Percentiles rank a stretch among this genome's conserved stretches.
These are phyloP conservation scores for Pseudisothecium myosuroides DNA, from an alignment of 225 moss, liverwort and hornwort species.

Conservation along the genomic window DNA sequence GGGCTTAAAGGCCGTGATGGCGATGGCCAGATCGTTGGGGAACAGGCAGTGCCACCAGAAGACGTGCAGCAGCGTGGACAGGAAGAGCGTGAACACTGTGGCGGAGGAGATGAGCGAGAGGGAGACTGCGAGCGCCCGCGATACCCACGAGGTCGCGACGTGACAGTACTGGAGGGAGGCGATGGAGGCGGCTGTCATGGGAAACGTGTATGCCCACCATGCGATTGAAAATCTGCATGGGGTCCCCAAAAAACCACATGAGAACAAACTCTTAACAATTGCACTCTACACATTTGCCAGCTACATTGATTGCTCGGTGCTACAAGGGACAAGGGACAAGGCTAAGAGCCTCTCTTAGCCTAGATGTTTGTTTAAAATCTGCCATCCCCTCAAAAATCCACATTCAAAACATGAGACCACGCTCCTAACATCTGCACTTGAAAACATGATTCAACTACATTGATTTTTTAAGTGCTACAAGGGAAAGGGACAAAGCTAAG, in stretches of 20 bases:
- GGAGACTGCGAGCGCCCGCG: slow-evolving; percentile 2
- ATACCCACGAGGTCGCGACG: slow-evolving; percentile 12
- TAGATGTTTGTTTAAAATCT: neutral
- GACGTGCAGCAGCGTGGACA: slow-evolving; percentile 26
- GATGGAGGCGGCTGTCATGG: slow-evolving; percentile 39
- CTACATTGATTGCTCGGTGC: neutral
- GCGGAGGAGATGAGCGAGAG: slow-evolving; percentile 19
- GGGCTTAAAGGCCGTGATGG: slow-evolving; percentile 34
- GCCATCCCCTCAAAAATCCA: neutral
- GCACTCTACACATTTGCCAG: neutral
- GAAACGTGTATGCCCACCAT: slow-evolving; percentile 52
- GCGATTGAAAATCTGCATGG: slow-evolving; percentile 26
- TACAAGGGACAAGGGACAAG: neutral
- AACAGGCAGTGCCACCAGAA: slow-evolving; percentile 43
- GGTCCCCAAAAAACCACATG: neutral
- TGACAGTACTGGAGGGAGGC: slow-evolving; percentile 26
- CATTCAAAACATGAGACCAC: neutral
- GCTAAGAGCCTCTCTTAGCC: neutral
- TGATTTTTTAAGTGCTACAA: neutral
- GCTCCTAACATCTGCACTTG: neutral
- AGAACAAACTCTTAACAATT: neutral
- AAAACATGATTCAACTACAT: neutral
- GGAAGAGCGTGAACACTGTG: slow-evolving; percentile 23
- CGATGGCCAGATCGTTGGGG: slow-evolving; percentile 50
- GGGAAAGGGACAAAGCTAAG: neutral